These are phyloP conservation scores for Pichia ethanolica DNA, from an alignment of 805 yeast species.

Conservation along the genomic window DNA sequence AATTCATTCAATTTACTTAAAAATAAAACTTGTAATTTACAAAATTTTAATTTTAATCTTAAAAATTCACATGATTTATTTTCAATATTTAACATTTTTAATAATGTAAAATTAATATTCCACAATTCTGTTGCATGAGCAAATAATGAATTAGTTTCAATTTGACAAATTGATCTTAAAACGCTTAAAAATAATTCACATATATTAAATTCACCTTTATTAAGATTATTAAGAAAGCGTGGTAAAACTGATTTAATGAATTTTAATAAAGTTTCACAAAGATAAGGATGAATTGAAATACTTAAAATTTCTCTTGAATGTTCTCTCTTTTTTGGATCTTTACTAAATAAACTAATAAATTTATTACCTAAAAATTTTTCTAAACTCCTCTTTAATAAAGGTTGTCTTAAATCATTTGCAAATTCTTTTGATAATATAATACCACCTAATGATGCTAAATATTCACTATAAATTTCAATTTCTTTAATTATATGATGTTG, in stretches of 20 bases:
- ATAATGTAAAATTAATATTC: slow-evolving; percentile 19
- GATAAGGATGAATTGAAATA: slow-evolving; percentile 39
- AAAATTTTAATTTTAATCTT: slow-evolving; percentile 25
- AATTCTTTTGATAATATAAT: slow-evolving; percentile 37
- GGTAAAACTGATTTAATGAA: slow-evolving; percentile 17
- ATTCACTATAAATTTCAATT: slow-evolving; percentile 54
- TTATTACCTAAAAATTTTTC: slow-evolving; percentile 18
- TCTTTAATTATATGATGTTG: slow-evolving; percentile 7
- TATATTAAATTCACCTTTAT: slow-evolving; percentile 17
- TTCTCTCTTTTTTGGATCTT: slow-evolving; percentile 43
- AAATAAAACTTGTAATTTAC: slow-evolving; percentile 25
- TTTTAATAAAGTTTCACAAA: slow-evolving; percentile 20
- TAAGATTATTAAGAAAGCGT: slow-evolving; percentile 20
- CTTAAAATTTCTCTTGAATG: slow-evolving; percentile 63
- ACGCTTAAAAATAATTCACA: slow-evolving; percentile 26
- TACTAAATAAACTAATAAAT: slow-evolving; percentile 19
- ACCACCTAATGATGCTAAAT: slow-evolving; percentile 65
- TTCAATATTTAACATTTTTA: slow-evolving; percentile 19
- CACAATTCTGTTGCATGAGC: slow-evolving; percentile 22
- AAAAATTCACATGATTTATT: slow-evolving; percentile 18
- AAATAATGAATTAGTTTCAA: slow-evolving; percentile 22
- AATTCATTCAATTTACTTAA: slow-evolving; percentile 22
- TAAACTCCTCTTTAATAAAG: slow-evolving; percentile 23
- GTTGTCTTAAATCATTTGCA: slow-evolving; percentile 20
- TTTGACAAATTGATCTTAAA: slow-evolving; percentile 21